Conservation (phyloP, 2,329 filamentous ascomycete species). For the Davidsoniella eucalypti region DNA sequence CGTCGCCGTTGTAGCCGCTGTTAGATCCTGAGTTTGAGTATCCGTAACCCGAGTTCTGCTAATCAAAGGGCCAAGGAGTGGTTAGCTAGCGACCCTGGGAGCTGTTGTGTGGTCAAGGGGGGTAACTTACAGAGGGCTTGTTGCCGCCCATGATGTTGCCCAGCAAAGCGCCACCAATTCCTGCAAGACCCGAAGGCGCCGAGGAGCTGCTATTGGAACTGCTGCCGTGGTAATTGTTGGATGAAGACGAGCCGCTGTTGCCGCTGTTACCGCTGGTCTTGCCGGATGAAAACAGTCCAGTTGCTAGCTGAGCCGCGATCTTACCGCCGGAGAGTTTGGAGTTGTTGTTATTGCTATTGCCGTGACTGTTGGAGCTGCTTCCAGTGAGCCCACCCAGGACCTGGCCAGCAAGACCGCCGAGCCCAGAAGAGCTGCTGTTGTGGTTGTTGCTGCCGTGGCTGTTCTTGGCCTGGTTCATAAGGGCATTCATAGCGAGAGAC, state of each 20-base stretch:
- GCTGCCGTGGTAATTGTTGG: conserved; percentile 15
- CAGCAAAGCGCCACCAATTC: conserved; percentile 36
- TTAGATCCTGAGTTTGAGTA: conserved; percentile 42
- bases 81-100: conserved; percentile 2
- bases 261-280: conserved; percentile 16
- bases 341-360: conserved; percentile 18
- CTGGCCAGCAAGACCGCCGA: conserved; percentile 31
- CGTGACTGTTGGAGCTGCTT: conserved; percentile 17
- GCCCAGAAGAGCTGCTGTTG: conserved; percentile 23
- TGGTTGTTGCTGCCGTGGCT: conserved; percentile 20
- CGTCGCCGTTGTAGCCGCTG: conserved; percentile 41
- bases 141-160: conserved; percentile 38
- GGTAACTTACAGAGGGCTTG: conserved; percentile 24
- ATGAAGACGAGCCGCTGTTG: conserved; percentile 17
- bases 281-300: conserved; percentile 33
- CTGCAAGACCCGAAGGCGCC: conserved; percentile 17
- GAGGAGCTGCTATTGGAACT: conserved; percentile 19
- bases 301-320: conserved; percentile 39
- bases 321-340: conserved; percentile 28
- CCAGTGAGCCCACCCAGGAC: conserved; percentile 26
- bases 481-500: conserved; percentile 44
- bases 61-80: conserved; percentile 17
- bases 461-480: conserved; percentile 33
- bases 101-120: background rate
- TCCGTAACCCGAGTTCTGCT: conserved; percentile 40